Base-by-base conservation (phyloP, 2,329 filamentous ascomycete species). In the Nemania bipapillata region DNA sequence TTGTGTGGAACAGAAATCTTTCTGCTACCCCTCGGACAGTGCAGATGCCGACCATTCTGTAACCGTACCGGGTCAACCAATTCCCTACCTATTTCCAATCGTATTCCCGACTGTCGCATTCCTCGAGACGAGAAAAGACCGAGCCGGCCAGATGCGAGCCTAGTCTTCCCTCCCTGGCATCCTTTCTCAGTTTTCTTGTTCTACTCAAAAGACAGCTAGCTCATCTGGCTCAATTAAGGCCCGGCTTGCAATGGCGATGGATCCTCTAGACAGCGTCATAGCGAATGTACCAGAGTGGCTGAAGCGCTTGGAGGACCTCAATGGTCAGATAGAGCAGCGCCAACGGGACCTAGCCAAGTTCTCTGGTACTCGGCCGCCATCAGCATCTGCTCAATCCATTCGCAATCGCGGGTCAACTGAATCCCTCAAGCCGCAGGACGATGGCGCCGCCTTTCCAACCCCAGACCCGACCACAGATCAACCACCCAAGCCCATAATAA, bases 241-340 rank as follows among this genome's bases (percentile, higher is more conserved):
- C 8, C 15, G 4, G 30, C 22, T 24, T 20, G 54, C 26, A 47
- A 81, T 83, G 80, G 81, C 82, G 69, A 86, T 87, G 80, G 88
- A 90, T 68, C 85, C 87, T 30, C 79, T 91, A 63, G 84, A 81
- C 63, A 84, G 84, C 66, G 81, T 91, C 42, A 81, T 82, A 62
- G 81, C 78, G 71, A 87, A 89, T 68, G 83, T 89, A 49, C 89
- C 88, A 17, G 84, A 86, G 76, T 91, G 89, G 89, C 80, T 86
- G 42, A 81, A 81, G 66, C 84, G 86, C 24, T 83, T 91, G 52
- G 86, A 89, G 69, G 85, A 89, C 59, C 83, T 91, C 65, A 89
- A 84, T 74, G 82, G 83, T 67, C 85, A 90, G 77, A 89, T 91
- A 66, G 84, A 87, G 66, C 82, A 86, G 74, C 87, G 89, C 66